These are phyloP conservation scores for Achaetomium macrosporum DNA, from an alignment of 2,329 filamentous ascomycete genomes.

Conservation along the genomic window DNA sequence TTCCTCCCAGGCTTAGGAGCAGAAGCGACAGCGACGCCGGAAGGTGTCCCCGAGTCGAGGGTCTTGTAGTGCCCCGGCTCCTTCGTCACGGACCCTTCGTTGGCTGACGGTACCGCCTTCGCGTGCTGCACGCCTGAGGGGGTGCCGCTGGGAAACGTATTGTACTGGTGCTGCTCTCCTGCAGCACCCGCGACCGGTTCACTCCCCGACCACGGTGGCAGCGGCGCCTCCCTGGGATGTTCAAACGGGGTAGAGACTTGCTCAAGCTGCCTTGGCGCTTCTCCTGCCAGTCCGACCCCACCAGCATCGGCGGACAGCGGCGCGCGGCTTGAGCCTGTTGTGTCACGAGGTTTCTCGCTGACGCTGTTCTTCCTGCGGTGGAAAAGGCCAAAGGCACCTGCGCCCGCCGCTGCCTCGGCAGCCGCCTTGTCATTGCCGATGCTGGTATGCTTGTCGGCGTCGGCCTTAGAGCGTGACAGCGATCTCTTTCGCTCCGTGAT, in stretches of 20 bases:
- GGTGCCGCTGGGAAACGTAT: not conserved
- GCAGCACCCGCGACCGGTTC: not conserved
- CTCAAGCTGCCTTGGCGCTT: not conserved
- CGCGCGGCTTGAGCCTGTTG: not conserved
- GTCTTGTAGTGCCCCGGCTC: slow-evolving; percentile 10
- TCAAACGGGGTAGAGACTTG: slow-evolving; percentile 16
- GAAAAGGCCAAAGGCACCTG: slow-evolving; percentile 13
- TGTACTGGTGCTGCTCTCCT: not conserved
- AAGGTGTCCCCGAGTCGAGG: slow-evolving; percentile 9
- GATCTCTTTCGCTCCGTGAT: slow-evolving; percentile 1
- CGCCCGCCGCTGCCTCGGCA: slow-evolving; percentile 16
- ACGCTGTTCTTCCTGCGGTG: slow-evolving; percentile 14
- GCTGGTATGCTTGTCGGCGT: not conserved
- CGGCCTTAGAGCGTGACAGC: not conserved
- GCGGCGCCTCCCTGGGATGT: slow-evolving; percentile 17
- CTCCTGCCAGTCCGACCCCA: slow-evolving; percentile 1
- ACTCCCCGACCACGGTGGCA: not conserved
- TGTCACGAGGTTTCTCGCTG: slow-evolving; percentile 1
- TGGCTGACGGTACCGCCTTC: not conserved
- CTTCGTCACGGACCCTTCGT: not conserved
- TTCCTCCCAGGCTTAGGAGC: not conserved
- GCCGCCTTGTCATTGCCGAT: slow-evolving; percentile 16
- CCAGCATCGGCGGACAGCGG: not conserved
- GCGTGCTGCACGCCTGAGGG: not conserved
- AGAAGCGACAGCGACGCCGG: not conserved